phyloP scores from a whole-genome alignment of 129 eudicot species.

The Heracleum sosnowskyi region DNA sequence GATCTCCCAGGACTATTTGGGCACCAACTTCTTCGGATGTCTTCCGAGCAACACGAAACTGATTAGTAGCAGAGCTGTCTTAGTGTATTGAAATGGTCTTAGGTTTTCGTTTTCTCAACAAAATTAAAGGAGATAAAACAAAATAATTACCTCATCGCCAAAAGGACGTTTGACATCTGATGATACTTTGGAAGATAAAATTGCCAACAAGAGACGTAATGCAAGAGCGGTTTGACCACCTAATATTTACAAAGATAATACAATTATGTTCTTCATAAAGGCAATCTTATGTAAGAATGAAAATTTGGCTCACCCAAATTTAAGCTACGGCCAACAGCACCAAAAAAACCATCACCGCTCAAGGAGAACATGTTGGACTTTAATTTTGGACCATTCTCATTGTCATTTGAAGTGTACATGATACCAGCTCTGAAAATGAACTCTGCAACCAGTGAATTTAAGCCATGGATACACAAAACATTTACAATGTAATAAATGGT shows the following conservation, averaged over 20 bases:
- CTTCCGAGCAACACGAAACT: slow-evolving; percentile 92
- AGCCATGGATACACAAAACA: slow-evolving; percentile 29
- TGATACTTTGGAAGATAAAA: slow-evolving; percentile 9
- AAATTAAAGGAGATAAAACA: not conserved
- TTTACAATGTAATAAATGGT: not conserved
- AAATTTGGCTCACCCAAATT: slow-evolving; percentile 48
- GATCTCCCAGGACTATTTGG: slow-evolving; percentile 86
- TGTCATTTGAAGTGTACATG: slow-evolving; percentile 69
- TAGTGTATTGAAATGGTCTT: not conserved
- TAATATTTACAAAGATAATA: not conserved
- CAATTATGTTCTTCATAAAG: not conserved
- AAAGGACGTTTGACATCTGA: slow-evolving; percentile 8
- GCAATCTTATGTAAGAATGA: slow-evolving; percentile 3
- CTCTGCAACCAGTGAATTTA: slow-evolving; percentile 78
- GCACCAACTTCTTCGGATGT: slow-evolving; percentile 82
- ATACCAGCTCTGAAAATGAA: slow-evolving; percentile 92
- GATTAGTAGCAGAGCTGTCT: slow-evolving; percentile 7
- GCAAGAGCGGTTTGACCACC: slow-evolving; percentile 14
- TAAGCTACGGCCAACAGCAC: slow-evolving; percentile 85
- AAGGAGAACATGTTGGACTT: slow-evolving; percentile 67
- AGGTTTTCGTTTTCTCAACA: not conserved
- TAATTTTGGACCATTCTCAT: slow-evolving; percentile 32
- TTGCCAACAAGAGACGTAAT: slow-evolving; percentile 10
- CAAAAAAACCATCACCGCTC: slow-evolving; percentile 70
- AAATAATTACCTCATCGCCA: slow-evolving; percentile 10